Evolutionary conservation across 495 filamentous ascomycete species (phyloP).

Genomic region (Lineolata rhizophorae): DNA sequence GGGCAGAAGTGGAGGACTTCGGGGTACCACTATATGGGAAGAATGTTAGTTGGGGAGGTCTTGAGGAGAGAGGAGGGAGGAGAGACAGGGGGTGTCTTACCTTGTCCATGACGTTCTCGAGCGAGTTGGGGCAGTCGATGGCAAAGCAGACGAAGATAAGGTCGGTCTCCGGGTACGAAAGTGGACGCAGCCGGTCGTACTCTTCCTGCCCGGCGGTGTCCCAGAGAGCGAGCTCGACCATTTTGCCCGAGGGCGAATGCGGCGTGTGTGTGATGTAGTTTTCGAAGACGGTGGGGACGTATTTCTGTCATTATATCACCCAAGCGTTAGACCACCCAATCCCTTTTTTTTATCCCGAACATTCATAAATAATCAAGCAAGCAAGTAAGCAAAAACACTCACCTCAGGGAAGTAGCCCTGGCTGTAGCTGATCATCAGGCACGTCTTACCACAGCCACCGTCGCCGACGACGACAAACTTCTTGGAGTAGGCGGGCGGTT

Average conservation of each 20-base stretch:
- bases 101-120: constrained; percentile 98
- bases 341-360: too few species aligned
- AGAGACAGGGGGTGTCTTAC: too few species aligned
- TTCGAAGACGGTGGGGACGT: constrained; percentile 96
- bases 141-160: constrained; percentile 97
- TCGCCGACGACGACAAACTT: constrained; percentile 98
- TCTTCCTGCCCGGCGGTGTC: constrained; percentile 98
- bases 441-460: constrained; percentile 96
- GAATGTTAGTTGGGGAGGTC: constrained; percentile 7
- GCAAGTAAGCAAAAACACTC: constrained; percentile 11
- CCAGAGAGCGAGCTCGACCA: constrained; percentile 89
- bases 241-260: constrained; percentile 72
- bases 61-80: not conserved
- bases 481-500: constrained; percentile 80
- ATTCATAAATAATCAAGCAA: constrained; percentile 1
- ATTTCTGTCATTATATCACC: constrained; percentile 47
- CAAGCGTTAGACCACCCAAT: too few species aligned
- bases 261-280: constrained; percentile 97
- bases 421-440: constrained; percentile 91
- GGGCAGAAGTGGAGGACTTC: constrained; percentile 98
- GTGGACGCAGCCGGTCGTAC: constrained; percentile 84
- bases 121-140: constrained; percentile 91
- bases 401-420: constrained; percentile 98
- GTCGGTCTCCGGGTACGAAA: constrained; percentile 96
- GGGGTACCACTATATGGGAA: constrained; percentile 88